Percentiles rank a stretch among this genome's conserved stretches.
Evolutionary conservation across 176 grass and related monocot species (phyloP).

Genomic region (Zoysia pacifica): DNA sequence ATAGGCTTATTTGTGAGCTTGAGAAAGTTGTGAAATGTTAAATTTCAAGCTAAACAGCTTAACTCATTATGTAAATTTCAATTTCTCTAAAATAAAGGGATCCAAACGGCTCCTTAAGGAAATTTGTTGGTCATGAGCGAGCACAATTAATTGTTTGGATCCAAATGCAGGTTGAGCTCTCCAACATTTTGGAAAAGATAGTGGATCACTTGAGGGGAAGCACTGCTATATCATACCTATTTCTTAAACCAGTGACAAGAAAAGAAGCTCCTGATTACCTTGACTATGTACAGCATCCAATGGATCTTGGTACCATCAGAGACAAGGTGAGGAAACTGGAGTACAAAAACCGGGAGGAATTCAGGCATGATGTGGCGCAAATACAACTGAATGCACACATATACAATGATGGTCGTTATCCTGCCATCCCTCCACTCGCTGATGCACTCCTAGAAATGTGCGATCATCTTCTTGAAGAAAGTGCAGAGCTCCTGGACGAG

Average conservation of each 20-base stretch:
- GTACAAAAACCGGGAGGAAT: slow-evolving; percentile 74
- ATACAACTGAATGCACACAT: slow-evolving; percentile 70
- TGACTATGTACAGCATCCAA: slow-evolving; percentile 57
- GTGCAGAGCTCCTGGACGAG: slow-evolving; percentile 30
- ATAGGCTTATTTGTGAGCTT: too few relatives aligned
- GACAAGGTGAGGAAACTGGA: slow-evolving; percentile 87
- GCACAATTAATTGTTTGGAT: slow-evolving; percentile 17
- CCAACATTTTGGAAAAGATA: slow-evolving; percentile 83
- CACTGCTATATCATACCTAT: slow-evolving; percentile 54
- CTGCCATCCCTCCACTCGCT: slow-evolving; percentile 81
- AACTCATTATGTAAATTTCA: too few relatives aligned
- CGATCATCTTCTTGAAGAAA: slow-evolving; percentile 53
- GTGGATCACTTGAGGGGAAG: slow-evolving; percentile 52
- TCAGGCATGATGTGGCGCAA: slow-evolving; percentile 78
- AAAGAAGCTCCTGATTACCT: slow-evolving; percentile 91
- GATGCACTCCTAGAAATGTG: slow-evolving; percentile 67
- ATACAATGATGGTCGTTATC: slow-evolving; percentile 68
- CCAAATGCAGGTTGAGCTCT: slow-evolving; percentile 75
- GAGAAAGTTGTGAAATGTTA: too few relatives aligned
- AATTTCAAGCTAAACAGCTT: too few relatives aligned
- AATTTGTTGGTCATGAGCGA: neutral
- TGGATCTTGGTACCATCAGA: slow-evolving; percentile 95
- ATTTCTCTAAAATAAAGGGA: too few relatives aligned
- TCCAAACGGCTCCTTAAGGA: neutral
- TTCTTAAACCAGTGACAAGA: slow-evolving; percentile 85